Evolutionary conservation across 2,329 filamentous ascomycete species (phyloP).

Genomic region (Dactylellina parvicollis): DNA sequence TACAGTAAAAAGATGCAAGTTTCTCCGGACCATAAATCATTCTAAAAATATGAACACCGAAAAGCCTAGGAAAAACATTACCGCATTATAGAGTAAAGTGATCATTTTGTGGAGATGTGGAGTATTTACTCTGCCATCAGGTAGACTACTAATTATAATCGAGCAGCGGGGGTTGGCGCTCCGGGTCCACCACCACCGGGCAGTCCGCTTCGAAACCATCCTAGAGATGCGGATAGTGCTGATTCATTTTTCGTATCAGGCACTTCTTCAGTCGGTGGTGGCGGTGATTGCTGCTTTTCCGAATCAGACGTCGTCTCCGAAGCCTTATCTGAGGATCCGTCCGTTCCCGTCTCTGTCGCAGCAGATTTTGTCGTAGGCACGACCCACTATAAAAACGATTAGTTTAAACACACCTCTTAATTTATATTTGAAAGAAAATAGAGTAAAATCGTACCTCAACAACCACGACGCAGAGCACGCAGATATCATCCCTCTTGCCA

Average conservation of each 20-base stretch:
- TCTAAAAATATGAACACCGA: constrained; percentile 6
- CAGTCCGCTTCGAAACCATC: constrained; percentile 25
- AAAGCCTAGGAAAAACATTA: constrained; percentile 6
- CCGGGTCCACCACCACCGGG: constrained; percentile 49
- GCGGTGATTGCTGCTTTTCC: constrained; percentile 5
- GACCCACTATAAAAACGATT: constrained; percentile 10
- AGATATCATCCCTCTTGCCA: constrained; percentile 96
- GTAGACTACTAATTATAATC: constrained; percentile 16
- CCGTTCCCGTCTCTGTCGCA: background rate
- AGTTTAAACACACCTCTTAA: background rate
- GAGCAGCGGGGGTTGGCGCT: constrained; percentile 27
- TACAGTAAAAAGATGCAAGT: constrained; percentile 1
- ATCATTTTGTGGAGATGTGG: background rate
- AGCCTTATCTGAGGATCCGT: background rate
- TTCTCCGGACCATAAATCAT: background rate
- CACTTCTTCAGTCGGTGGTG: constrained; percentile 12
- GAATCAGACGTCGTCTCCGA: constrained; percentile 2
- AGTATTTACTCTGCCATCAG: background rate
- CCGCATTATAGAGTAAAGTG: background rate
- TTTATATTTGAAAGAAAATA: background rate
- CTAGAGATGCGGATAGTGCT: background rate
- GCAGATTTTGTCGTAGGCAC: constrained; percentile 22
- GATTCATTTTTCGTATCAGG: constrained; percentile 22
- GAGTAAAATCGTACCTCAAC: constrained; percentile 69
- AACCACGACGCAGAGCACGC: constrained; percentile 81